phyloP scores from a whole-genome alignment of 192 early-diverging fungal species.

The Umbelopsis ramanniana region DNA sequence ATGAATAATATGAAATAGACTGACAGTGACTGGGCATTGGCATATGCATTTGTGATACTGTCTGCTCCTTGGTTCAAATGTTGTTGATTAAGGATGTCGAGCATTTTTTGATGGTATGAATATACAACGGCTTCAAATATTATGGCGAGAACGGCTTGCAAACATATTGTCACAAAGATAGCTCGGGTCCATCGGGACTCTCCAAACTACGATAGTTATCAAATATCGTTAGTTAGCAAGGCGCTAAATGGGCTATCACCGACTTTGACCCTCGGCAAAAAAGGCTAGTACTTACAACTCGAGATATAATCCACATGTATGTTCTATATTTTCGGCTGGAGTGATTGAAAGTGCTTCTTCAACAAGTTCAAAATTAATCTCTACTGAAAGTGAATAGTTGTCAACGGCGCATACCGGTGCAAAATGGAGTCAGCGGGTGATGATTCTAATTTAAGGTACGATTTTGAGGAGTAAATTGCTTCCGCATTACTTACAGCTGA shows the following conservation, averaged over 20 bases:
- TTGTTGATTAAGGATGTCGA: slow-evolving; percentile 29
- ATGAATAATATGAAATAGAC: slow-evolving; percentile 92
- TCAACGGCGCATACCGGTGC: not conserved
- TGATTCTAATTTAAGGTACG: slow-evolving; percentile 14
- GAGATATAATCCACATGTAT: slow-evolving; percentile 45
- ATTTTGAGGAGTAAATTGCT: not conserved
- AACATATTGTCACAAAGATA: slow-evolving; percentile 33
- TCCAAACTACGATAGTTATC: slow-evolving; percentile 38
- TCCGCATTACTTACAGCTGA: slow-evolving; percentile 2
- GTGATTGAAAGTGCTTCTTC: not conserved
- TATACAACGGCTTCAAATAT: slow-evolving; percentile 44
- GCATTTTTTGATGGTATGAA: slow-evolving; percentile 29
- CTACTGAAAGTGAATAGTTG: not conserved
- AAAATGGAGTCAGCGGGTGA: not conserved
- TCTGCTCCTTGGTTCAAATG: slow-evolving; percentile 30
- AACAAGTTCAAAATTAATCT: not conserved
- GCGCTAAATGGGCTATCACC: not conserved
- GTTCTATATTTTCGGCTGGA: not conserved
- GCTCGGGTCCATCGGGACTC: slow-evolving; percentile 46
- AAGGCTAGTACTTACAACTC: slow-evolving; percentile 37
- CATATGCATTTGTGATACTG: slow-evolving; percentile 34
- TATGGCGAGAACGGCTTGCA: slow-evolving; percentile 36
- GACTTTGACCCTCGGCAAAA: not conserved
- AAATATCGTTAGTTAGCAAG: not conserved
- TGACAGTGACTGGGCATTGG: slow-evolving; percentile 57